Base-by-base conservation (phyloP, 2,329 filamentous ascomycete species). In the Sporothrix curviconia region DNA sequence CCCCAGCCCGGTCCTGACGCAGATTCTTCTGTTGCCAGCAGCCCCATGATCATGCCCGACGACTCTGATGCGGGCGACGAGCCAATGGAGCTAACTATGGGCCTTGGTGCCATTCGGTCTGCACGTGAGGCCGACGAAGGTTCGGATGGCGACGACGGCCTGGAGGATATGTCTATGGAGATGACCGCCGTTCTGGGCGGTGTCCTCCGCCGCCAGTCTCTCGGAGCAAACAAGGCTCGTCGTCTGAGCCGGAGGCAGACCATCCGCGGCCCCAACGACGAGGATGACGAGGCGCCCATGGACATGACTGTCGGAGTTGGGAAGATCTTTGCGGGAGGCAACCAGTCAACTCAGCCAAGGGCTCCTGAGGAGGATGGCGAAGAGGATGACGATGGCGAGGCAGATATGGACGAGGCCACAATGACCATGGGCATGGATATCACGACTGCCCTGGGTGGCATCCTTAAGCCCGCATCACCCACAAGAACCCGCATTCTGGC, bases 81-180 rank as follows among this genome's bases (percentile, higher is more conserved):
- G 49, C 59, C 62, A 7, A 95, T 96, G 91, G 91, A 95, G 54
- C 82, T 95, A 54, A 95, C 91, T 0, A 86, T 79, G 51, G 87
- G 86, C 1, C 78, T 95, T 44, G 91, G 90, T 5, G 80, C 82
- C 4, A 95, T 95, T 59, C 75, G 73, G 50, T 68, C 32, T 58
- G 64, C 17, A 60, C 67, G 24, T 60, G 65, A 22, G 57, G 65
- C 60, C 4, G 66, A 71, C 25, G 66, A 64, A 4, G 66, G 73
- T 25, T 64, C 68, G 2, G 68, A 72, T 15, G 73, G 73, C 19
- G 64, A 69, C 40, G 58, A 64, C 3, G 71, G 77, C 55, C 80
- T 86, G 44, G 84, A 86, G 63, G 87, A 91, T 44, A 83, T 90
- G 77, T 89, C 87, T 0, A 91, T 91, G 86, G 88, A 91, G 65